A percentile compares a stretch with the other conserved stretches of the same genome.
Conservation (phyloP, 1,284 basidiomycete species). For the Tausonia pullulans region DNA sequence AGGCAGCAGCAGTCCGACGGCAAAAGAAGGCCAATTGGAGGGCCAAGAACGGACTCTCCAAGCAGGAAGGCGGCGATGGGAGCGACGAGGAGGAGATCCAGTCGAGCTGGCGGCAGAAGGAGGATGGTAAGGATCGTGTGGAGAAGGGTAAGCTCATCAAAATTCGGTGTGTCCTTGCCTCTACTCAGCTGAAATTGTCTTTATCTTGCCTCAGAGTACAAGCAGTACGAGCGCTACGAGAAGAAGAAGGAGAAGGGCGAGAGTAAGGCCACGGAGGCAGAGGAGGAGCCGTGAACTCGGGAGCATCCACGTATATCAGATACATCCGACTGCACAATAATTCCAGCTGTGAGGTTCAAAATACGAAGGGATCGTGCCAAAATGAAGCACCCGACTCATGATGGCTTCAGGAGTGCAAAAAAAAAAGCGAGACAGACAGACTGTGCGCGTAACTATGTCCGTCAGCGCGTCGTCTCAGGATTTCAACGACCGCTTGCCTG, state of each 20-base stretch:
- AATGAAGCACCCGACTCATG: too few species aligned
- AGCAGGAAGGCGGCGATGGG: slow-evolving; percentile 27
- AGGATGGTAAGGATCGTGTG: slow-evolving; percentile 1
- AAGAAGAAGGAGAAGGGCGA: slow-evolving; percentile 2
- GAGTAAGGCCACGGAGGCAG: not conserved
- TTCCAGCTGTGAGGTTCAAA: too few species aligned
- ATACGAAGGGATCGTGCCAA: too few species aligned
- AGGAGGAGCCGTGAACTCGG: too few species aligned
- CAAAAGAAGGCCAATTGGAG: slow-evolving; percentile 61
- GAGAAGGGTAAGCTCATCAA: not conserved
- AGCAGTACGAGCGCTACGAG: slow-evolving; percentile 9
- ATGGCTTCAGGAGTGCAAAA: too few species aligned
- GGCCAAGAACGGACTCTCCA: slow-evolving; percentile 39
- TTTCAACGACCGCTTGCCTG: too few species aligned
- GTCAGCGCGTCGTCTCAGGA: too few species aligned
- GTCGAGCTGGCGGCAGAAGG: not conserved
- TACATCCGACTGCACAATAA: too few species aligned
- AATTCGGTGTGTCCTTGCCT: not conserved
- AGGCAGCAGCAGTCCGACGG: slow-evolving; percentile 50
- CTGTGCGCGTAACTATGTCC: too few species aligned
- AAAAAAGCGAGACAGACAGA: too few species aligned
- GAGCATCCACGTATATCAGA: too few species aligned
- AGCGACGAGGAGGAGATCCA: slow-evolving; percentile 14
- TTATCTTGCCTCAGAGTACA: slow-evolving; percentile 1
- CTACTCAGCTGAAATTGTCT: not conserved